Base-by-base conservation (phyloP, 768 basidiomycete genomes). In the Cyathus striatus region DNA sequence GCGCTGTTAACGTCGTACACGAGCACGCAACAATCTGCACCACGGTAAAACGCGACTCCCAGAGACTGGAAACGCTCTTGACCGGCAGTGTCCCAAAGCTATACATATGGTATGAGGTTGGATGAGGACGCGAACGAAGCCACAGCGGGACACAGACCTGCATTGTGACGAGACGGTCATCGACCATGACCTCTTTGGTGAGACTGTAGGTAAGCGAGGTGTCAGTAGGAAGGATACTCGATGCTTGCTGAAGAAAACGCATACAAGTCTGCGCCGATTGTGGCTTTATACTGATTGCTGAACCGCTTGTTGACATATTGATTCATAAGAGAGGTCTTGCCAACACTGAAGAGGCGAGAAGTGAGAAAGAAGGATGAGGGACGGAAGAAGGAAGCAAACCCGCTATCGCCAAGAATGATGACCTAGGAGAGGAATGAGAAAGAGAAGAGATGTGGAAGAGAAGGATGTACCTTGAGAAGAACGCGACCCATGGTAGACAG, bases 241-340 rank as follows among this genome's bases (percentile, higher is more conserved):
- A 37, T 26, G 43, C 41, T 45, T 47, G 36, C 38, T 42, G 34
- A 51, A 45, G 38, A 41, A 36, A 38, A 39, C 51, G 76, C 89
- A 47, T 68, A 91, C 90, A 94, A 94, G 78, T 94, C 91, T 46
- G 92, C 92, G 46, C 92, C 92, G 60, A 95, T 95, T 49, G 96
- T 98, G 14, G 96, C 96, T 72, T 98, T 98, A 79, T 99, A 99
- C 70, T 97, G 95, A 70, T 94, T 96, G 65, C 89, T 92, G 68
- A 98, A 99, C 49, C 96, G 87, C 68, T 97, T 98, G 81, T 97
- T 98, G 51, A 99, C 96, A 72, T 96, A 98, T 70, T 99, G 96
- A 73, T 97, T 97, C 96, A 99, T 99, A 56, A 99, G 86, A 22
- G 95, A 98, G 32, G 96, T 98, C 86, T 98, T 98, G 33, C 94